Base-by-base conservation (phyloP, 768 basidiomycete genomes). In the Mycena rebaudengoi region DNA sequence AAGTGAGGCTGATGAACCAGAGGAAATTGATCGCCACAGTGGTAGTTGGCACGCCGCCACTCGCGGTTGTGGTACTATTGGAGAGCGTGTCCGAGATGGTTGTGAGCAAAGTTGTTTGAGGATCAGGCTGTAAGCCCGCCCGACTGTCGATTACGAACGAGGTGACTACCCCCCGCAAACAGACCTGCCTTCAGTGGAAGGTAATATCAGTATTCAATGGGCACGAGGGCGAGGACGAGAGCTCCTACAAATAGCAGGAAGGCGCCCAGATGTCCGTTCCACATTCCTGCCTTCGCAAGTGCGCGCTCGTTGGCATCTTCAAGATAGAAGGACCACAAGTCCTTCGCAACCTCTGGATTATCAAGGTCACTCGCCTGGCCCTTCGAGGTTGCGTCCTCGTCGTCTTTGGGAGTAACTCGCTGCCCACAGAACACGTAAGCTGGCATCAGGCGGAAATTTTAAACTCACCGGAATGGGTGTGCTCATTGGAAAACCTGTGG, bases 301-400 rank as follows among this genome's bases (percentile, higher is more conserved):
- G 55, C 55, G 26, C 55, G 39, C 10, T 57, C 25, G 16, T 57
- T 57, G 30, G 55, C 55, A 12, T 46, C 44, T 18, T 46, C 44
- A 18, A 57, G 43, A 21, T 57, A 57, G n/a, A 57, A 23, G 21
- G 55, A 35, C 55, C 55, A 57, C 44, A 57, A 57, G 21, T 57
- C 55, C 1, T 11, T 45, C 14, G 55, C 39, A 1, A 20, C 32
- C 7, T 26, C 20, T 35, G 44, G 40, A 13, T 5, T 45, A 20
- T 57, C 28, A 21, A 12, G 29, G 43, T 16, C n/a, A n/a, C n/a
- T n/a, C n/a, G n/a, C n/a, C n/a, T n/a, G n/a, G n/a, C n/a, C n/a
- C n/a, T n/a, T n/a, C n/a, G n/a, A n/a, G n/a, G n/a, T n/a, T n/a
- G n/a, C n/a, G n/a, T n/a, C n/a, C n/a, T n/a, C n/a, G n/a, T n/a